Percentiles rank a stretch among this genome's conserved stretches.
These are phyloP conservation scores for Tricharina praecox DNA, from an alignment of 495 filamentous ascomycete genomes.

Conservation along the genomic window DNA sequence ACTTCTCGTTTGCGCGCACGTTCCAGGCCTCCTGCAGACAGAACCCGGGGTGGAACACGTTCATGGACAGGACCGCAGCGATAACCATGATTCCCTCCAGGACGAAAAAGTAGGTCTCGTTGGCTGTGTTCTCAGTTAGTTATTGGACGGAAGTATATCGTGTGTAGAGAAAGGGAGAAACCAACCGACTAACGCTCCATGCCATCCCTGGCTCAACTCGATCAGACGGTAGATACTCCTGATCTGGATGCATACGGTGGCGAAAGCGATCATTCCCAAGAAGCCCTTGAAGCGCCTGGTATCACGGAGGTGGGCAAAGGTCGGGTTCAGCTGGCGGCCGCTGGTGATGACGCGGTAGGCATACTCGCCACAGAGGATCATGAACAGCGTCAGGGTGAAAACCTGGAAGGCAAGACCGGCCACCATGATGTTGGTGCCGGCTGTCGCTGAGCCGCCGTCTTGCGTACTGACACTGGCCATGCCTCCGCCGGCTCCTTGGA, in stretches of 20 bases:
- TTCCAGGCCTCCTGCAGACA: conserved; percentile 28
- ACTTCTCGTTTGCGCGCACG: no score
- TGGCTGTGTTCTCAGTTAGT: no score
- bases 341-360: conserved; percentile 26
- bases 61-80: conserved; percentile 39
- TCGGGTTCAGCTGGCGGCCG: conserved; percentile 9
- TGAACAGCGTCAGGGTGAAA: conserved; percentile 37
- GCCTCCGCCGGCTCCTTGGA: conserved; percentile 35
- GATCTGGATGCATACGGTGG: conserved; percentile 43
- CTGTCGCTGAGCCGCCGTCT: conserved; percentile 20
- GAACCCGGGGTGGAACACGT: conserved; percentile 44
- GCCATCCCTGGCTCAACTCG: conserved; percentile 48
- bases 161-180: no score
- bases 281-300: conserved; percentile 28
- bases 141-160: no score
- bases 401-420: conserved; percentile 45
- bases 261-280: conserved; percentile 31
- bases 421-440: conserved; percentile 49
- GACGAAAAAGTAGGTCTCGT: conserved; percentile 48
- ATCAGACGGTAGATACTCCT: conserved; percentile 47
- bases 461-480: conserved; percentile 28
- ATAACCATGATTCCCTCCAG: conserved; percentile 58
- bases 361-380: conserved; percentile 36
- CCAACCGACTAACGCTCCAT: conserved; percentile 35
- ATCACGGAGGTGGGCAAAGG: conserved; percentile 21